These are phyloP conservation scores for Lagerstroemia speciosa DNA, from an alignment of 345 rosid species.

Conservation along the genomic window DNA sequence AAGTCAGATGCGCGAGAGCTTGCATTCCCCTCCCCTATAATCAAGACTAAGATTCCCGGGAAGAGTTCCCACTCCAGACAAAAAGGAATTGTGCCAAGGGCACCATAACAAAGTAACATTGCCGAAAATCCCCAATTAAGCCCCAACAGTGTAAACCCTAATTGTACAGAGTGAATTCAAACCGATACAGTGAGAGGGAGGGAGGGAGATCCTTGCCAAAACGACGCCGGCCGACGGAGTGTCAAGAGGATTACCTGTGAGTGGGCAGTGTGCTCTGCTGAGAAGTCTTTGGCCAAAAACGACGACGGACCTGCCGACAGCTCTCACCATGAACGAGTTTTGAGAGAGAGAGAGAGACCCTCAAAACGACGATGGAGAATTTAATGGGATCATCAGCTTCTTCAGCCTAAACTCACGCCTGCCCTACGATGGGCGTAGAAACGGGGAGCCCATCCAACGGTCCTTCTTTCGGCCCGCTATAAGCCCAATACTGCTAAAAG, in stretches of 20 bases:
- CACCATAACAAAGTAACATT: background rate
- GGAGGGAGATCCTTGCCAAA: background rate
- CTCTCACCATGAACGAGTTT: background rate
- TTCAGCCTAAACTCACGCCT: background rate
- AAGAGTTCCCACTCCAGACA: background rate
- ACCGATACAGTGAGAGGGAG: background rate
- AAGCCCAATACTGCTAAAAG: background rate
- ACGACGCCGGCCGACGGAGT: constrained; percentile 15
- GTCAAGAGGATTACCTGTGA: constrained; percentile 1
- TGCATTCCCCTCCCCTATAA: background rate
- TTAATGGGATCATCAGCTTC: background rate
- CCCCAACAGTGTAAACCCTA: constrained; percentile 1
- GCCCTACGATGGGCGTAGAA: background rate
- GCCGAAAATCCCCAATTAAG: background rate
- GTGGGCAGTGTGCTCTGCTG: background rate
- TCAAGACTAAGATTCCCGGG: background rate
- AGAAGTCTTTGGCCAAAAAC: constrained; percentile 13
- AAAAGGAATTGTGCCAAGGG: background rate
- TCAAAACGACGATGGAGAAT: constrained; percentile 19
- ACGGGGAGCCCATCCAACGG: constrained; percentile 1
- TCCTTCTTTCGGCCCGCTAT: background rate
- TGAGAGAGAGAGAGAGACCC: constrained; percentile 6
- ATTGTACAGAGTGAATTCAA: background rate
- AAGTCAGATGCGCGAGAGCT: background rate
- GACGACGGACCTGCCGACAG: constrained; percentile 16